These are phyloP conservation scores for Russula sp. DNA, from an alignment of 768 basidiomycete genomes.

Conservation along the genomic window DNA sequence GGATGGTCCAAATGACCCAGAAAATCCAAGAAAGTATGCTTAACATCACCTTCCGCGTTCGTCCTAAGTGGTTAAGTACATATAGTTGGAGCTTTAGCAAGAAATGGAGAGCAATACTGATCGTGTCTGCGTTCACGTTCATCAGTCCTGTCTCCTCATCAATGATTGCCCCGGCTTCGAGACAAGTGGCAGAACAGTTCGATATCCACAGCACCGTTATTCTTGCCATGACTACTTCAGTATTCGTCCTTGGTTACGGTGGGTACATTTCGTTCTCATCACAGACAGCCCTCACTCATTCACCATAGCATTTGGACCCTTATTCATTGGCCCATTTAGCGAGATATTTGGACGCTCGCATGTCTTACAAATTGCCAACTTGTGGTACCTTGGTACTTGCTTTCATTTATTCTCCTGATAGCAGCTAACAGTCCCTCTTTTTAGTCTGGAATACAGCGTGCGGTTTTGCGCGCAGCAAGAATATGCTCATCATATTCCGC, in stretches of 20 bases:
- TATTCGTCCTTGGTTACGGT: constrained; percentile 61
- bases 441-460: constrained; percentile 55
- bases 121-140: constrained; percentile 64
- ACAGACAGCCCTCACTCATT: background rate
- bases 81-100: constrained; percentile 20
- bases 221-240: constrained; percentile 50
- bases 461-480: constrained; percentile 58
- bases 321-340: constrained; percentile 57
- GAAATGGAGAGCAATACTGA: constrained; percentile 43
- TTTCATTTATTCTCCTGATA: background rate
- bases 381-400: constrained; percentile 58
- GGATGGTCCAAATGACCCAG: constrained; percentile 28
- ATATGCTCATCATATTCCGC: constrained; percentile 62
- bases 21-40: constrained; percentile 24
- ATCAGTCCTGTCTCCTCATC: constrained; percentile 67
- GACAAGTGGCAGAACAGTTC: constrained; percentile 51
- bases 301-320: constrained; percentile 49
- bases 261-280: constrained; percentile 17
- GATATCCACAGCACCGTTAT: constrained; percentile 49
- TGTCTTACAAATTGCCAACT: constrained; percentile 61
- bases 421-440: background rate
- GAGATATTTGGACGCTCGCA: constrained; percentile 68
- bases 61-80: background rate
- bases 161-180: constrained; percentile 67
- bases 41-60: background rate